phyloP scores from a whole-genome alignment of 2,329 filamentous ascomycete genomes.

The Verticillium tricorpus region DNA sequence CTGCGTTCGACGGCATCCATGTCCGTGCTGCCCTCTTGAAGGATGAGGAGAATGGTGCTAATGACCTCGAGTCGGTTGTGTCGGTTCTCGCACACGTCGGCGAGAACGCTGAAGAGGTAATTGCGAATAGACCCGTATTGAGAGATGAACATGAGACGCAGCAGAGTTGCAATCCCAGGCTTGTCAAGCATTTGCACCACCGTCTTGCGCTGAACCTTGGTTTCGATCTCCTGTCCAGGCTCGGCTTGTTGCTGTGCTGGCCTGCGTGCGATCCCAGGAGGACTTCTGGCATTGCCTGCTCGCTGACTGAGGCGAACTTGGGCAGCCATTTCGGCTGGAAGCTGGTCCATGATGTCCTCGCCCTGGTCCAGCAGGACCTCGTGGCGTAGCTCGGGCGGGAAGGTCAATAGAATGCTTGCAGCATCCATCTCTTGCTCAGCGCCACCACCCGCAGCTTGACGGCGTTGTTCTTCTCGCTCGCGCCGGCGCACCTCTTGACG shows the following conservation, averaged over 20 bases:
- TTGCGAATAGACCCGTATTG: constrained; percentile 82
- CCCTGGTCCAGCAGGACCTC: constrained; percentile 89
- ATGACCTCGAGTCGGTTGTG: constrained; percentile 93
- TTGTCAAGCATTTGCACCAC: constrained; percentile 98
- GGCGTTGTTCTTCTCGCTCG: constrained; percentile 75
- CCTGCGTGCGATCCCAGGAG: constrained; percentile 18
- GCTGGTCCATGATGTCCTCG: constrained; percentile 75
- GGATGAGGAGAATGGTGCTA: constrained; percentile 83
- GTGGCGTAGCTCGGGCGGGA: constrained; percentile 79
- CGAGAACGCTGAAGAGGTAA: constrained; percentile 80
- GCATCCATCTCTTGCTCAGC: constrained; percentile 75
- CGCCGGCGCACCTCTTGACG: constrained; percentile 82
- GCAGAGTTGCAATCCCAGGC: constrained; percentile 86
- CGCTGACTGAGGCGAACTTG: constrained; percentile 59
- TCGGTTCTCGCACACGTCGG: constrained; percentile 92
- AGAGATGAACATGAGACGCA: constrained; percentile 97
- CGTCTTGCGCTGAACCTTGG: constrained; percentile 70
- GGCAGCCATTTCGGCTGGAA: constrained; percentile 80
- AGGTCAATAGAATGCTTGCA: constrained; percentile 85
- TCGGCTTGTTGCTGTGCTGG: constrained; percentile 10
- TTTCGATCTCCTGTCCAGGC: constrained; percentile 39
- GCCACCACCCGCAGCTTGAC: constrained; percentile 55
- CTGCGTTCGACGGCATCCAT: constrained; percentile 91
- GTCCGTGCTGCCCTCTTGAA: constrained; percentile 93
- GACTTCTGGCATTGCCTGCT: constrained; percentile 19